Evolutionary conservation across 495 filamentous ascomycete species (phyloP).

Genomic region (Astrothelium macrocarpum): DNA sequence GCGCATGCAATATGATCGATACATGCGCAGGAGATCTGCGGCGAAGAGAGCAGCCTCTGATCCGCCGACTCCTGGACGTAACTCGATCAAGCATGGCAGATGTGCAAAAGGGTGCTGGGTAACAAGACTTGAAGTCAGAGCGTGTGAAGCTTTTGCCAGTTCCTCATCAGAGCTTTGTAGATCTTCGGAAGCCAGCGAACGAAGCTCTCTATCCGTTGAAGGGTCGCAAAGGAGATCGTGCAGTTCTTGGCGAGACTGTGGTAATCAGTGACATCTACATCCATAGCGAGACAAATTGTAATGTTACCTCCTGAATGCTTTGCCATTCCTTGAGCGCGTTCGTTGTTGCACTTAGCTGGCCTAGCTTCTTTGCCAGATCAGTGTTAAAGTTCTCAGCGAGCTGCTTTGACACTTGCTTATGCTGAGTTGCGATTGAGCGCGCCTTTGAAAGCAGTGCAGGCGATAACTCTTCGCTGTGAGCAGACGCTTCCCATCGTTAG

Average conservation of each 20-base stretch:
- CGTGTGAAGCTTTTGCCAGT: slow-evolving; percentile 49
- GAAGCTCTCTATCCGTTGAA: slow-evolving; percentile 52
- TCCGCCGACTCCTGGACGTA: slow-evolving; percentile 88
- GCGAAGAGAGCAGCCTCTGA: slow-evolving; percentile 86
- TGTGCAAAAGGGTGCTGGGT: slow-evolving; percentile 89
- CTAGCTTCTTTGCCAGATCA: slow-evolving; percentile 62
- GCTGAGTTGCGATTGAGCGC: slow-evolving; percentile 53
- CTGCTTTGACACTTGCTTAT: slow-evolving; percentile 51
- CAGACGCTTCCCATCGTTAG: slow-evolving; percentile 7
- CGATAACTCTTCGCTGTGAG: slow-evolving; percentile 34
- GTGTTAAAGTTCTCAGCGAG: slow-evolving; percentile 57
- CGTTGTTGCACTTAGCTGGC: slow-evolving; percentile 62
- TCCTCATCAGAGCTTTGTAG: slow-evolving; percentile 51
- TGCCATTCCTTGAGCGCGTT: slow-evolving; percentile 63
- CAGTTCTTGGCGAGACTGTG: slow-evolving; percentile 48
- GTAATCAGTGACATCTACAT: slow-evolving; percentile 14
- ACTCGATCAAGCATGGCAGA: slow-evolving; percentile 82
- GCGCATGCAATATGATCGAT: slow-evolving; percentile 62
- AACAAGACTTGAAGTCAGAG: slow-evolving; percentile 64
- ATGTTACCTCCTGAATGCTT: slow-evolving; percentile 40
- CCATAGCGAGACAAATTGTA: slow-evolving; percentile 22
- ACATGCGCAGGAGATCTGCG: slow-evolving; percentile 81
- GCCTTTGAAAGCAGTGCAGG: slow-evolving; percentile 55
- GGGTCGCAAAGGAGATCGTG: slow-evolving; percentile 49
- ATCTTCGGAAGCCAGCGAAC: slow-evolving; percentile 66